These are phyloP conservation scores for Oenanthe sinensis DNA, from an alignment of 129 eudicot genomes.

Conservation along the genomic window DNA sequence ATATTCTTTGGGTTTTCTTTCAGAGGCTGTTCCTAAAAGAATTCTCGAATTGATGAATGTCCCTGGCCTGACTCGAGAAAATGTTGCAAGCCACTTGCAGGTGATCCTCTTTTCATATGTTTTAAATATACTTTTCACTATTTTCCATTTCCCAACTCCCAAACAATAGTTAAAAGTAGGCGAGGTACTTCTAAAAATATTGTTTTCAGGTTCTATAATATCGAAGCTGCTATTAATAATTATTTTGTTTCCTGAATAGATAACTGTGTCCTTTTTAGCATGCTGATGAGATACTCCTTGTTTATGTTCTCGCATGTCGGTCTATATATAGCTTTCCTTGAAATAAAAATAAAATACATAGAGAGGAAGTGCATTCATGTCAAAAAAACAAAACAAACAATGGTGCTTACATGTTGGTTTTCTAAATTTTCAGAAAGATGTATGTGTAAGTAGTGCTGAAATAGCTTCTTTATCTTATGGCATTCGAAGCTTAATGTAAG, in stretches of 20 bases:
- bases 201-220: background rate
- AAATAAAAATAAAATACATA: background rate
- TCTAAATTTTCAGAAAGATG: background rate
- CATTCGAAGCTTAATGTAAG: background rate
- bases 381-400: background rate
- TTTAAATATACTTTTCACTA: background rate
- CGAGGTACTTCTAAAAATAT: background rate
- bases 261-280: background rate
- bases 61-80: conserved; percentile 72
- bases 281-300: background rate
- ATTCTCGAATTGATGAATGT: conserved; percentile 81
- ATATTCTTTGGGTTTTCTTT: conserved; percentile 13
- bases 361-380: background rate
- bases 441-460: background rate
- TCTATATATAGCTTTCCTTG: background rate
- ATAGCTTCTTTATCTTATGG: background rate
- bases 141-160: background rate
- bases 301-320: background rate
- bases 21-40: conserved; percentile 85
- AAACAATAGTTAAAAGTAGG: background rate
- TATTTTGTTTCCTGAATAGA: background rate
- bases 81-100: conserved; percentile 91
- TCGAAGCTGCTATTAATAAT: background rate
- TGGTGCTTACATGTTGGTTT: background rate
- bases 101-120: conserved; percentile 14